Base-by-base conservation (phyloP, 257 asterid genomes). In the Penstemon newberryi region DNA sequence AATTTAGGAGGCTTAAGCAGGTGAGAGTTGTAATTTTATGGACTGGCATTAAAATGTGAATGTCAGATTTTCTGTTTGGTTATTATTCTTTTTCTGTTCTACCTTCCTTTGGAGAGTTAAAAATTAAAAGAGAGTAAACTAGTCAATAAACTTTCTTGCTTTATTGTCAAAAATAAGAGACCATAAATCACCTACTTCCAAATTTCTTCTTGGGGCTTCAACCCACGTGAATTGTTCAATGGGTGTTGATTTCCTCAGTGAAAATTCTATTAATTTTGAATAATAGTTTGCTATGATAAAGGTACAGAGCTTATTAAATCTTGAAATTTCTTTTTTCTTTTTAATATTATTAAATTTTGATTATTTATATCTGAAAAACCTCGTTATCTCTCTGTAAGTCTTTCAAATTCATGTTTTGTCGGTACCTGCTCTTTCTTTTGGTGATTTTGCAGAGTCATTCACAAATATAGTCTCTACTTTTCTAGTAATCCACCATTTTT, bases 1-100 rank as follows among this genome's bases (percentile, higher is more conserved):
- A 91, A 76, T 70, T 91, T 73, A 79, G 91, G 80, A 87, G 75
- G 86, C 99, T 94, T 77, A 94, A 82, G 80, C 82, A 94, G 97
- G 99, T 94, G 77, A 67, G 74, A 59, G 49, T 55, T 19, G 49
- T 49, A 38, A 42, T 65, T 49, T 54, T 47, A n/a, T 46, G 12
- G 56, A 8, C 43, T 49, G 62, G 55, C 25, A 59, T 36, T 63
- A 45, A 49, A 43, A 50, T 77, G 33, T 71, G 45, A 64, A 45
- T 44, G 4, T 43, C 8, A 36, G 42, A 18, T 19, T 9, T 51
- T 41, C 9, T 43, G 13, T 40, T 15, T 63, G 52, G 18, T 46
- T 43, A 11, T 40, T 38, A 5, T 36, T 33, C 11, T 50, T 63
- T 66, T n/a, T 60, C 56, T n/a, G 33, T 11, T 4, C 5, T 41